Percentiles rank a stretch among this genome's conserved stretches.
phyloP scores from a whole-genome alignment of 495 filamentous ascomycete species.

The Penicillium silybi region DNA sequence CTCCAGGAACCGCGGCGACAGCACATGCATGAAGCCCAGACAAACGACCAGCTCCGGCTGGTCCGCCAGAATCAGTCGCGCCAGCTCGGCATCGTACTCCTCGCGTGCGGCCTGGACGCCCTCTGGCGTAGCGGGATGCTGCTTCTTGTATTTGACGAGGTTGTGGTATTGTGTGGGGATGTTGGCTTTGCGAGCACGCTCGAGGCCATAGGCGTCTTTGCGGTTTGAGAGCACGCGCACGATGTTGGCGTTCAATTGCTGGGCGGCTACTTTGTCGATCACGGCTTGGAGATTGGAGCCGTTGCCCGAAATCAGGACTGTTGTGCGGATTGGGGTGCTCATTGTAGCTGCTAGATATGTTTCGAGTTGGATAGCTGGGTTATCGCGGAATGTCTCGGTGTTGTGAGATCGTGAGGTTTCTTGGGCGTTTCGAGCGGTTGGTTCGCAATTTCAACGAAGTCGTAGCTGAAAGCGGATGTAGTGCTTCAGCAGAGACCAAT shows the following conservation, averaged over 20 bases:
- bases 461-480: background rate
- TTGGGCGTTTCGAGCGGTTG: background rate
- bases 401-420: background rate
- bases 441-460: background rate
- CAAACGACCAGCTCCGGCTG: constrained; percentile 68
- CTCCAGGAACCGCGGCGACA: constrained; percentile 59
- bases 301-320: constrained; percentile 71
- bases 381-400: background rate
- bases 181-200: constrained; percentile 60
- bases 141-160: constrained; percentile 64
- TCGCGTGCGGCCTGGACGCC: constrained; percentile 52
- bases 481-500: background rate
- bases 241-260: constrained; percentile 59
- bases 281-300: constrained; percentile 90
- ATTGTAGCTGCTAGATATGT: constrained; percentile 13
- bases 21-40: constrained; percentile 53
- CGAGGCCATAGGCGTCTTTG: constrained; percentile 72
- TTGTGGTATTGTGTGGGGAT: constrained; percentile 89
- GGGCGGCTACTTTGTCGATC: constrained; percentile 63
- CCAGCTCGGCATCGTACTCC: constrained; percentile 78
- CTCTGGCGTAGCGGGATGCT: constrained; percentile 40
- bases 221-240: constrained; percentile 80
- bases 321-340: constrained; percentile 41
- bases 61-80: constrained; percentile 62
- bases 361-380: background rate